Conservation (phyloP, 2,329 filamentous ascomycete genomes). For the Aureobasidium leucospermi region DNA sequence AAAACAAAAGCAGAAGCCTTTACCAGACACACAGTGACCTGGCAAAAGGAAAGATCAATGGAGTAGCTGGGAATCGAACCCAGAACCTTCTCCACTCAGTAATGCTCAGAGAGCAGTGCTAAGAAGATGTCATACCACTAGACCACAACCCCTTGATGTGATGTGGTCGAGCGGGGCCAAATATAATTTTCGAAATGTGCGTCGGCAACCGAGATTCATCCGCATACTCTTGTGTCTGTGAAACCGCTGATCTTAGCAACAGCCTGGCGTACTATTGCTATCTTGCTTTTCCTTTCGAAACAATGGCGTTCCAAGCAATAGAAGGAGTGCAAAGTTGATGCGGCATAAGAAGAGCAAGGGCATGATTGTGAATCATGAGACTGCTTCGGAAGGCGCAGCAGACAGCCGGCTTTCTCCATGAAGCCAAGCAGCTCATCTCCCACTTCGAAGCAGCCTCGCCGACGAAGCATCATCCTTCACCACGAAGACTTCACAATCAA, state of each 20-base stretch:
- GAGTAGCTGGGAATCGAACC: conserved; percentile 13
- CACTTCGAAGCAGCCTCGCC: not conserved
- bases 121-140: conserved; percentile 14
- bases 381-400: not conserved
- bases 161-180: not conserved
- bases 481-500: not conserved
- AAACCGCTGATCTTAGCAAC: no score
- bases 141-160: conserved; percentile 7
- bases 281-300: no score
- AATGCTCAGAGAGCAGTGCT: conserved; percentile 7
- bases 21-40: not conserved
- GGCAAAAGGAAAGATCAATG: not conserved
- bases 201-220: not conserved
- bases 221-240: not conserved
- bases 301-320: no score
- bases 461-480: not conserved
- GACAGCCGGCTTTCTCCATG: not conserved
- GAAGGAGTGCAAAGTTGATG: no score
- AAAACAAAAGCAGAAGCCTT: not conserved
- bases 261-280: no score
- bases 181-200: not conserved
- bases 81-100: conserved; percentile 12
- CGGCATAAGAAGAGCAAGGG: no score
- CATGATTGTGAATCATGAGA: no score
- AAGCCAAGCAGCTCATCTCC: not conserved